Base-by-base conservation (phyloP, 805 yeast species). In the Schwanniomyces polymorphus region DNA sequence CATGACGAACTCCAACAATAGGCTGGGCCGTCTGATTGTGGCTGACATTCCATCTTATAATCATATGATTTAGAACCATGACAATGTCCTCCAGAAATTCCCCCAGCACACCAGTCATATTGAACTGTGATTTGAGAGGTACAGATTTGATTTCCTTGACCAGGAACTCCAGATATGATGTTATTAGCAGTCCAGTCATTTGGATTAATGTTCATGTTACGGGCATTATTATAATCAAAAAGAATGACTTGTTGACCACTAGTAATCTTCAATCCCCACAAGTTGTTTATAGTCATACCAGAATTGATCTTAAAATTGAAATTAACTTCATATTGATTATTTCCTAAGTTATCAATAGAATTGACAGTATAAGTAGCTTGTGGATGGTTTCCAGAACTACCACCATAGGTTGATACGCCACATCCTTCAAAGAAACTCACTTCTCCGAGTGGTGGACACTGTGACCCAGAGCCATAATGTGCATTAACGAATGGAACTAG, bases 1-100 rank as follows among this genome's bases (percentile, higher is more conserved):
- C 83, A 83, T 5, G 47, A 79, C 26, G 60, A 66, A 5, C 53
- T 53, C n/a, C 53, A 54, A 3, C 39, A 37, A 14, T 21, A 37
- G 21, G 39, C 39, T 37, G 39, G 39, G 8, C 39, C 39, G 21
- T 37, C 39, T 11, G 39, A 37, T 37, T 37, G 39, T 21, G 39
- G 39, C 18, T 37, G 39, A n/a, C 39, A 37, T 23, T 37, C 39
- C 26, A 37, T 21, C 39, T 37, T 37, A 18, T 37, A 37, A 21
- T 37, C 39, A 10, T 37, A 37, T 12, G 39, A 37, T 21, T 18
- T 10, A 3, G 27, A 5, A 37, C 14, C 27, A 7, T 4, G 3
- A 37, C 39, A 37, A 5, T 18, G 16, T 5, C 27, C 11, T 2
- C 21, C 27, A 9, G 27, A 10, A 37, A 37, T 26, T 5, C 39